Evolutionary conservation across 352 stramenopile genomes (phyloP).

Genomic region (Globisporangium acanthophoron): DNA sequence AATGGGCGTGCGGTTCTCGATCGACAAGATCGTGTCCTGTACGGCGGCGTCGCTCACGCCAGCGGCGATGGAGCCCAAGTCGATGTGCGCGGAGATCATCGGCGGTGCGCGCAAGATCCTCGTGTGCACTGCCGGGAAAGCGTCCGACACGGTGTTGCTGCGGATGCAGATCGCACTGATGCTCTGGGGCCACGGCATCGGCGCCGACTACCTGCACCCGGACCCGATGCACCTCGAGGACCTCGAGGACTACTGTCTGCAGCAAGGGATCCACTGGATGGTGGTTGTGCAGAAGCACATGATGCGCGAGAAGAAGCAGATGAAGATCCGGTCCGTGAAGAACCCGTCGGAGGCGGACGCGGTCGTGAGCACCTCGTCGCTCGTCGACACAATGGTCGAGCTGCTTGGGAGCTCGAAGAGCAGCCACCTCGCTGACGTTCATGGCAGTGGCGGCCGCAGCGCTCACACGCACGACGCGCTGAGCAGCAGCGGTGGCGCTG

Average conservation of each 20-base stretch:
- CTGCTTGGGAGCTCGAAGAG: slow-evolving; percentile 20
- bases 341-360: slow-evolving; percentile 63
- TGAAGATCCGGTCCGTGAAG: slow-evolving; percentile 75
- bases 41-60: slow-evolving; percentile 36
- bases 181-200: slow-evolving; percentile 68
- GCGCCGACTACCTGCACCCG: slow-evolving; percentile 79
- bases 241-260: slow-evolving; percentile 75
- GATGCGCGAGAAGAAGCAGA: slow-evolving; percentile 79
- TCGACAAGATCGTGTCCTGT: slow-evolving; percentile 83
- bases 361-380: slow-evolving; percentile 51
- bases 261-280: slow-evolving; percentile 78
- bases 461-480: slow-evolving; percentile 7
- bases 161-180: slow-evolving; percentile 77
- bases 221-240: slow-evolving; percentile 76
- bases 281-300: slow-evolving; percentile 83
- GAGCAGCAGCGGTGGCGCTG: slow-evolving; percentile 9
- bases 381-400: slow-evolving; percentile 66
- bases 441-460: not conserved
- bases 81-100: slow-evolving; percentile 25
- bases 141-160: slow-evolving; percentile 62
- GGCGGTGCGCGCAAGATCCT: slow-evolving; percentile 49
- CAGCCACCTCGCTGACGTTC: slow-evolving; percentile 2
- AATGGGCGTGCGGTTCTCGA: slow-evolving; percentile 80
- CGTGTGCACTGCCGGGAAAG: slow-evolving; percentile 72
- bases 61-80: slow-evolving; percentile 29